Evolutionary conservation across 768 basidiomycete species (phyloP).

Genomic region (Naganishia vaughanmartiniae): DNA sequence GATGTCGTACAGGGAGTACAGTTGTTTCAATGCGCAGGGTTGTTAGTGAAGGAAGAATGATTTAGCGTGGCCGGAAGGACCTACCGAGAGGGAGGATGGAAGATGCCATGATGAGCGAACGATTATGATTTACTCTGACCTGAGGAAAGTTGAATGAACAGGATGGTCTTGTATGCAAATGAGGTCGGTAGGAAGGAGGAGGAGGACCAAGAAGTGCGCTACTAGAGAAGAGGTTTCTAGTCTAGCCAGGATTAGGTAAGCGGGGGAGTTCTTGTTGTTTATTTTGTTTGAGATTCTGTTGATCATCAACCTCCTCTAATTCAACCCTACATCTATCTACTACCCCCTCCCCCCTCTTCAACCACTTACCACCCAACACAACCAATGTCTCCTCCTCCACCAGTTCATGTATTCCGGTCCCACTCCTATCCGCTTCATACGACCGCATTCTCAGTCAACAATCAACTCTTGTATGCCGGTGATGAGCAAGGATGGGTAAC

Average conservation of each 20-base stretch:
- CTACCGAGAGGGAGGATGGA: constrained; percentile 88
- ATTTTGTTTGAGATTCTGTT: constrained; percentile 10
- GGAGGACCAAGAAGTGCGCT: too few relatives aligned
- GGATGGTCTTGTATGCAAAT: not conserved
- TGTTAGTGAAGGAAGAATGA: not conserved
- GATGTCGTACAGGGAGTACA: not conserved
- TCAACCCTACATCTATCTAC: too few relatives aligned
- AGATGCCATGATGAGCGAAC: constrained; percentile 65
- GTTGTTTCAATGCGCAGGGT: not conserved
- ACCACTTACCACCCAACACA: not conserved
- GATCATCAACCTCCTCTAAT: too few relatives aligned
- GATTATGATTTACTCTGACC: not conserved
- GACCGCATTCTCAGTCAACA: constrained; percentile 66
- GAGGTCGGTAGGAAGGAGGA: too few relatives aligned
- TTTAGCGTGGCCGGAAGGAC: constrained; percentile 2
- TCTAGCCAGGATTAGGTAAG: too few relatives aligned
- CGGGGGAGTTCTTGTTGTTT: too few relatives aligned
- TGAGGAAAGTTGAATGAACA: not conserved
- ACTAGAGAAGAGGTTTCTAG: too few relatives aligned
- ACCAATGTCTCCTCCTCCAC: constrained; percentile 48
- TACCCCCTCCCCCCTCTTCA: too few relatives aligned
- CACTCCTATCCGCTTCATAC: constrained; percentile 66
- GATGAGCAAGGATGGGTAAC: constrained; percentile 76
- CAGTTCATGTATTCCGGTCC: constrained; percentile 70
- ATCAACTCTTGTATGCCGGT: constrained; percentile 80